Evolutionary conservation across 352 stramenopile genomes (phyloP).

Genomic region (Plasmopara viticola): DNA sequence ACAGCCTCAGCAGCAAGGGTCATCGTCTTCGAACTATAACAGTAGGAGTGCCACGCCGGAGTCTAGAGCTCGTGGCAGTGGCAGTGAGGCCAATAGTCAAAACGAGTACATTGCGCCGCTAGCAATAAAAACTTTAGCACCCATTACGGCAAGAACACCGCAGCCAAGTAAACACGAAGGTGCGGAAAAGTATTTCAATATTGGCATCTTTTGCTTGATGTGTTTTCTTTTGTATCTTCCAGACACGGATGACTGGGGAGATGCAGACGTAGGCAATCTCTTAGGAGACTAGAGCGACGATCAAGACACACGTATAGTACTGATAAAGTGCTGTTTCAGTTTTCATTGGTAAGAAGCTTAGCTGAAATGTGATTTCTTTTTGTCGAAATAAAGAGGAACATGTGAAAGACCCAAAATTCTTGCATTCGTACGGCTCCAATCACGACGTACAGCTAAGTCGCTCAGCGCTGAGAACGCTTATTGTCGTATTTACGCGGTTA

Average conservation of each 20-base stretch:
- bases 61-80: conserved; percentile 15
- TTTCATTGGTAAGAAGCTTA: conserved; percentile 2
- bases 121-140: conserved; percentile 30
- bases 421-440: neutral
- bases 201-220: neutral
- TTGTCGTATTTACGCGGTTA: neutral
- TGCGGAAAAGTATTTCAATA: conserved; percentile 13
- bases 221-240: conserved; percentile 4
- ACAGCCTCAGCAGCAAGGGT: conserved; percentile 20
- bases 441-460: conserved; percentile 11
- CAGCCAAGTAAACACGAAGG: conserved; percentile 48
- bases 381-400: conserved; percentile 1
- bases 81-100: conserved; percentile 15
- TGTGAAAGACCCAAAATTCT: conserved; percentile 3
- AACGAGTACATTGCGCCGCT: conserved; percentile 39
- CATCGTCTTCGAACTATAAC: conserved; percentile 11
- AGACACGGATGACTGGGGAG: conserved; percentile 77
- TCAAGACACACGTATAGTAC: neutral
- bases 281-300: conserved; percentile 42
- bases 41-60: conserved; percentile 22
- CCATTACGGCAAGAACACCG: conserved; percentile 19
- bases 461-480: neutral
- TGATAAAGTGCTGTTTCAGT: conserved; percentile 15
- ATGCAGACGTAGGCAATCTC: conserved; percentile 72
- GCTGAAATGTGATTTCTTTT: conserved; percentile 5